Conservation (phyloP, 371 early-diverging fungal genomes). For the Mucor racemosus region DNA sequence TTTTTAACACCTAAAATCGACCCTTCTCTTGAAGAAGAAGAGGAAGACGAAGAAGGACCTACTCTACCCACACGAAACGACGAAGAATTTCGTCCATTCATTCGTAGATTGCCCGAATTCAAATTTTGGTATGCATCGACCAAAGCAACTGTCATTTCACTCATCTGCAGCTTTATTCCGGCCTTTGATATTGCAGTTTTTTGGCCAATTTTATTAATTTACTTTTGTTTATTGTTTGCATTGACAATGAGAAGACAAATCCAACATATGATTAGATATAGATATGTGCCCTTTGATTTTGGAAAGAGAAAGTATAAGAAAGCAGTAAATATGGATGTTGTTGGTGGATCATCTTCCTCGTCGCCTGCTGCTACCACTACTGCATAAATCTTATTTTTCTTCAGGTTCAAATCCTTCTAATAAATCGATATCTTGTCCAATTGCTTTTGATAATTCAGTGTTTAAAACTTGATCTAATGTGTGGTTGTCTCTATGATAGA, state of each 20-base stretch:
- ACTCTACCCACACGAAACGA: conserved; percentile 1
- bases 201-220: background rate
- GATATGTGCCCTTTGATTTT: background rate
- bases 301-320: background rate
- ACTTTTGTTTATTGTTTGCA: conserved; percentile 9
- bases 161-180: conserved; percentile 4
- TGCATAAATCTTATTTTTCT: conserved; percentile 7
- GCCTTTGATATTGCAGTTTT: background rate
- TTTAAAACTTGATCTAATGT: conserved; percentile 72
- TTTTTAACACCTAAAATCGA: background rate
- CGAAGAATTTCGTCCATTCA: background rate
- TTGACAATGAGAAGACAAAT: conserved; percentile 8
- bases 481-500: conserved; percentile 71
- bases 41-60: background rate
- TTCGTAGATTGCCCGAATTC: background rate
- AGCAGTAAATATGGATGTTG: background rate
- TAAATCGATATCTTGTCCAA: conserved; percentile 39
- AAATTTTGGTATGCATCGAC: conserved; percentile 1
- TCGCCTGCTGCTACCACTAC: background rate
- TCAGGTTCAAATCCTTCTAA: conserved; percentile 32
- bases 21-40: background rate
- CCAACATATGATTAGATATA: conserved; percentile 2
- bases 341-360: background rate
- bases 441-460: conserved; percentile 63
- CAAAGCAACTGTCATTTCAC: conserved; percentile 3